Percentiles rank a stretch among this genome's conserved stretches.
These are phyloP conservation scores for Kuraishia borneana DNA, from an alignment of 805 yeast genomes.

Conservation along the genomic window DNA sequence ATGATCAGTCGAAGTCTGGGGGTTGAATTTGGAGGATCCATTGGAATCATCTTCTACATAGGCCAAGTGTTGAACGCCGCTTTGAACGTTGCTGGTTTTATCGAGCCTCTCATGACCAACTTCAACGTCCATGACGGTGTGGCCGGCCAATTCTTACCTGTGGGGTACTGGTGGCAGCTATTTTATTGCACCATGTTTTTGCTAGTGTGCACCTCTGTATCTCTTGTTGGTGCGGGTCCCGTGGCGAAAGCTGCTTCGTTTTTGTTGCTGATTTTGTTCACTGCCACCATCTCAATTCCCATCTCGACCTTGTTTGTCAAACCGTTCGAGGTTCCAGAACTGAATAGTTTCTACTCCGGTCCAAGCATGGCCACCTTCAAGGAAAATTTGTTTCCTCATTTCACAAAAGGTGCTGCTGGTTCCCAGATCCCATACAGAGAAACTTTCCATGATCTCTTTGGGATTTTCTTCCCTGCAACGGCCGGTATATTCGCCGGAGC, in stretches of 20 bases:
- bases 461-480: constrained; percentile 95
- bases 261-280: constrained; percentile 51
- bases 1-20: constrained; percentile 95
- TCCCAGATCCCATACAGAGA: constrained; percentile 53
- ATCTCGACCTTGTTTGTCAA: constrained; percentile 54
- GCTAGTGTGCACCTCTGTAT: constrained; percentile 60
- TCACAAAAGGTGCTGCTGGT: constrained; percentile 90
- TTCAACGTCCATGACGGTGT: constrained; percentile 57
- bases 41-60: constrained; percentile 85
- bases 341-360: constrained; percentile 53
- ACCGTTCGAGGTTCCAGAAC: constrained; percentile 48
- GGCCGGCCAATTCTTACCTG: constrained; percentile 46
- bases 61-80: constrained; percentile 92
- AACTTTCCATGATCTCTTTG: constrained; percentile 78
- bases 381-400: constrained; percentile 64
- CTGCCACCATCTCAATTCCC: constrained; percentile 76
- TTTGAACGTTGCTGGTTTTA: constrained; percentile 89
- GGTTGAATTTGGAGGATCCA: constrained; percentile 97
- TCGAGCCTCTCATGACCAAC: constrained; percentile 79
- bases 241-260: constrained; percentile 78
- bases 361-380: constrained; percentile 54
- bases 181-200: constrained; percentile 62
- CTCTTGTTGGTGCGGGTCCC: constrained; percentile 69
- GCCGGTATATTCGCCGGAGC: constrained; percentile 99
- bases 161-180: constrained; percentile 55